Evolutionary conservation across 2,329 filamentous ascomycete species (phyloP), one percentile per base, ranked within the genome.

Genomic region (Sporothrix dimorphospora): DNA sequence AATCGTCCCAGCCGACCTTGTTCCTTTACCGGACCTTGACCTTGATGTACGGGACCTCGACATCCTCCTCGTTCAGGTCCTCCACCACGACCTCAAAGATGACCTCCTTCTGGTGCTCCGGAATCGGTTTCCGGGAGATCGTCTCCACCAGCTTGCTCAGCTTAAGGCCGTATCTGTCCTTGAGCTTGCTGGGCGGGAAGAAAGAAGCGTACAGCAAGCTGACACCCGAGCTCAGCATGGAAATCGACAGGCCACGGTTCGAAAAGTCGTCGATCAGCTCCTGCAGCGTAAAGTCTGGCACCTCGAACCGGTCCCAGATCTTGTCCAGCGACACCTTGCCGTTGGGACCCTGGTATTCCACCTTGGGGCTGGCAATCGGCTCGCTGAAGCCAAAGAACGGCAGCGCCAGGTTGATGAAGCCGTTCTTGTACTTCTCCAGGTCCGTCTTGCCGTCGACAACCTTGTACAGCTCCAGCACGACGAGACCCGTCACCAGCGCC

Each of bases 301-400:
- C 86, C 84, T 98, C 94, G 78, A 98, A 98, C 51, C 96, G 92
- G 82, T 98, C 96, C 96, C 96, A 99, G 71, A 99, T 91, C 86
- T 97, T 97, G 85, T 99, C 96, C 77, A 99, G 90, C 30, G 87
- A 89, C 21, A 97, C 93, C 77, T 92, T 91, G 78, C 92, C 92
- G 55, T 92, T 83, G 69, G 91, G 91, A 27, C 94, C 92, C 79
- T 90, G 85, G 83, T 98, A 99, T 78, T 89, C 93, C 75, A 95
- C 93, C 87, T 98, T 98, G 40, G 94, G 94, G 77, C 94, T 97
- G 5, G 91, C 90, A 77, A 99, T 97, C 2, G 96, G 96, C 83
- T 99, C 96, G 79, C 94, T 97, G 88, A 99, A 99, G 51, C 95
- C 95, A 77, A 99, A 97, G 88, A 99, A 98, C 0, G 96, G 96